Base-by-base conservation (phyloP, 108 stramenopile genomes). In the Cyclostephanos invisitatus region DNA sequence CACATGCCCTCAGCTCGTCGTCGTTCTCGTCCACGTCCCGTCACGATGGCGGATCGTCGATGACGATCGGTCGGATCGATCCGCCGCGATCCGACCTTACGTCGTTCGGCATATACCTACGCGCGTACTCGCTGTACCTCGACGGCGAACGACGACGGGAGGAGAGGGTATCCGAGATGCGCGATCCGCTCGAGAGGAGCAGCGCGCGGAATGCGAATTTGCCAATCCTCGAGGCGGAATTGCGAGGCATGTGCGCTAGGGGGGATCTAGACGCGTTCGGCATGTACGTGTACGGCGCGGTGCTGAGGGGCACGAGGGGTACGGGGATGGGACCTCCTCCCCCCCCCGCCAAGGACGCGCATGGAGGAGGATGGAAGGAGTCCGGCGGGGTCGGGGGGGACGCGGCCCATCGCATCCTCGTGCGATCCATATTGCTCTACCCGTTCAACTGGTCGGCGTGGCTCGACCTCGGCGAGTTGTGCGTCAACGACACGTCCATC, bases 381-480 rank as follows among this genome's bases (percentile, higher is more conserved):
- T 1, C n/a, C n/a, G n/a, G n/a, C n/a, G 65, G 28, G 42, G 38
- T 11, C 56, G 21, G 22, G n/a, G 57, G 37, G 8, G 67, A 78
- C 55, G 44, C 83, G 38, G 81, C 92, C n/a, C 85, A 87, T 51
- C 55, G 53, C 8, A 85, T 95, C 28, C 65, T 98, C 20, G 78
- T 87, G 38, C 83, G 89, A 48, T 88, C 94, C 58, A 61, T 97
- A 35, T 53, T 83, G 18, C 53, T 75, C 32, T 96, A 91, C 82
- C 98, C 96, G 8, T 87, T 69, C 77, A 96, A 97, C 80, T 98
- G 98, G 98, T 94, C 92, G 53, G 96, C 96, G 3, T 98, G 98
- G 98, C 86, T 97, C 53, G 98, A 98, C 73, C 70, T 98, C 18
- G 92, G 89, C 1, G 88, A 88, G 37, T 63, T 86, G 9, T 82